A percentile compares a stretch with the other conserved stretches of the same genome.
These are phyloP conservation scores for Carex sylvatica DNA, from an alignment of 202 grass and related monocot genomes.

Conservation along the genomic window DNA sequence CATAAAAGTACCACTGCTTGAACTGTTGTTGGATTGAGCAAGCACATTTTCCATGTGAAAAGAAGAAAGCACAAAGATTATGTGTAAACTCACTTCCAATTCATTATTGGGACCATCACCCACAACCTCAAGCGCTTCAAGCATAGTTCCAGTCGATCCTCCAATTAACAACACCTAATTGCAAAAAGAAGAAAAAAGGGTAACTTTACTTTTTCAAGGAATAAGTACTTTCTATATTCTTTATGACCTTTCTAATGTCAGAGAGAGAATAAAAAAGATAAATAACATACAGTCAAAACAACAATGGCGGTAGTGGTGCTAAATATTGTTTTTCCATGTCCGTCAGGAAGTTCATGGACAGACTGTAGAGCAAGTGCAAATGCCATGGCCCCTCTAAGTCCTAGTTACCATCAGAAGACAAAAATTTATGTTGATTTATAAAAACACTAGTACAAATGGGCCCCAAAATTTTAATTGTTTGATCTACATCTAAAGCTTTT, in stretches of 20 bases:
- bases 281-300: constrained; percentile 76
- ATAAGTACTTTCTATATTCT: background rate
- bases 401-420: constrained; percentile 41
- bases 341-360: constrained; percentile 92
- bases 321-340: constrained; percentile 96
- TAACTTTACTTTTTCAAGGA: background rate
- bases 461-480: background rate
- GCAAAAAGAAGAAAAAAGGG: background rate
- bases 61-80: background rate
- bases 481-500: background rate
- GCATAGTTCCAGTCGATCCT: constrained; percentile 95
- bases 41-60: constrained; percentile 8
- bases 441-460: constrained; percentile 1
- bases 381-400: constrained; percentile 98
- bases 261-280: constrained; percentile 1
- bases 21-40: background rate
- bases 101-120: constrained; percentile 56
- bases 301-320: constrained; percentile 92
- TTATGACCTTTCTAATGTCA: background rate
- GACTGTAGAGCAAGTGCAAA: constrained; percentile 99
- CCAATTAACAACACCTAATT: constrained; percentile 91
- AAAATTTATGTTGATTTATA: background rate
- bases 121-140: constrained; percentile 85
- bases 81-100: constrained; percentile 54
- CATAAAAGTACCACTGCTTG: background rate